phyloP scores from a whole-genome alignment of 2,329 filamentous ascomycete genomes.

The Ceratocystis lukuohia region DNA sequence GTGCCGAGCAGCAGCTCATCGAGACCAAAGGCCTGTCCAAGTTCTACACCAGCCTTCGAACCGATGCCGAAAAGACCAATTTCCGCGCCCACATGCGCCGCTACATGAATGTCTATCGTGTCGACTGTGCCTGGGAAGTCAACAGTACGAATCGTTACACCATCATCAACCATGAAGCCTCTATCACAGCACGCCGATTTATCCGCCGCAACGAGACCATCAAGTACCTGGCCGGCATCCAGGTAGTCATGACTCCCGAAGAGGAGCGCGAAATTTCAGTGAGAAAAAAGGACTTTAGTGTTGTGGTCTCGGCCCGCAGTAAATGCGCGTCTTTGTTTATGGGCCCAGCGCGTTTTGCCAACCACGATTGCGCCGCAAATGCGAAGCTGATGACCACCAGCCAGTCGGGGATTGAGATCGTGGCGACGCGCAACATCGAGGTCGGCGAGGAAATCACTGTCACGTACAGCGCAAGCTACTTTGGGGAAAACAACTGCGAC shows the following conservation, averaged over 20 bases:
- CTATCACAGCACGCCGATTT: conserved; percentile 63
- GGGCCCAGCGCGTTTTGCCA: conserved; percentile 88
- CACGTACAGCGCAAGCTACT: conserved; percentile 90
- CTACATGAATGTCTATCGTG: conserved; percentile 84
- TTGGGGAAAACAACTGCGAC: conserved; percentile 87
- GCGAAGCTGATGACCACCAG: conserved; percentile 74
- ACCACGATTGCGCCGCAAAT: conserved; percentile 93
- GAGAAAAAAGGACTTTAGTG: conserved; percentile 86
- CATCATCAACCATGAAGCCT: conserved; percentile 77
- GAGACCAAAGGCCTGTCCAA: conserved; percentile 59
- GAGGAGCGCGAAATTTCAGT: conserved; percentile 73
- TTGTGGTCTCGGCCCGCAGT: conserved; percentile 84
- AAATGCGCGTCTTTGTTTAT: conserved; percentile 87
- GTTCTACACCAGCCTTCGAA: conserved; percentile 54
- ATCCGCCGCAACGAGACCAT: conserved; percentile 75
- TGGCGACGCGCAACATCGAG: conserved; percentile 68
- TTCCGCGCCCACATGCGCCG: conserved; percentile 75
- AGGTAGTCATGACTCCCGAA: conserved; percentile 82
- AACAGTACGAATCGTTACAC: conserved; percentile 87
- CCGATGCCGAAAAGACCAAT: conserved; percentile 69
- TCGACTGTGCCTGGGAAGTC: conserved; percentile 91
- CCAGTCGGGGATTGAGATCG: conserved; percentile 77
- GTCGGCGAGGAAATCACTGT: conserved; percentile 93
- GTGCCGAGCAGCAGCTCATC: conserved; percentile 60
- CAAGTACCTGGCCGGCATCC: conserved; percentile 81